Conservation (phyloP, 306 rosid species). For the Trifolium dubium region DNA sequence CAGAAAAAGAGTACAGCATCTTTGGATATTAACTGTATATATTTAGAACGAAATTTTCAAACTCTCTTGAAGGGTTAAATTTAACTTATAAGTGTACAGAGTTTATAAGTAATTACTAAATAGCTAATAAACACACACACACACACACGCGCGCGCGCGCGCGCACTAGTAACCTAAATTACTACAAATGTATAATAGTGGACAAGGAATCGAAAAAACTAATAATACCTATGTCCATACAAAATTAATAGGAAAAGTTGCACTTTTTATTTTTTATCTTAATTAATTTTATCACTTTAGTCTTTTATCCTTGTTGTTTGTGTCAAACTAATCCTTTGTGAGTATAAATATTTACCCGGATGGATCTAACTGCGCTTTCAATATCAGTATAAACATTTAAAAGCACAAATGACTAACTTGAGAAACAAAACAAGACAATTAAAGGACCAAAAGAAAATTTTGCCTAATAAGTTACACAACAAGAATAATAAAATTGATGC, state of each 20-base stretch:
- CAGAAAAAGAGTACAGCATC: background rate
- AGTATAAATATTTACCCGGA: background rate
- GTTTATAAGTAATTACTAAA: background rate
- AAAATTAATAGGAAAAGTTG: background rate
- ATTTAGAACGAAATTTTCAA: too few relatives aligned
- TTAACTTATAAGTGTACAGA: background rate
- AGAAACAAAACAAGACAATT: background rate
- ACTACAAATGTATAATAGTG: background rate
- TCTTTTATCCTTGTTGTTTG: background rate
- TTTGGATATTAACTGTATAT: background rate
- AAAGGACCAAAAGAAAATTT: background rate
- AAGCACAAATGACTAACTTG: background rate
- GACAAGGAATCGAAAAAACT: too few relatives aligned
- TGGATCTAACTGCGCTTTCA: background rate
- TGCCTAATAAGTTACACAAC: conserved; percentile 10
- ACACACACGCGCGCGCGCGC: too few relatives aligned
- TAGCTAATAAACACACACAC: background rate
- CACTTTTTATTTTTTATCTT: background rate
- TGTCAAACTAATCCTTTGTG: background rate
- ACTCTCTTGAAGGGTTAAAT: background rate
- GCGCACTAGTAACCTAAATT: background rate
- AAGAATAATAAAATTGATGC: background rate
- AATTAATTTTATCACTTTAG: background rate
- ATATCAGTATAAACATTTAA: background rate
- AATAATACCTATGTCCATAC: background rate